Conservation (phyloP, 2,329 filamentous ascomycete genomes). For the Alternaria rosae region DNA sequence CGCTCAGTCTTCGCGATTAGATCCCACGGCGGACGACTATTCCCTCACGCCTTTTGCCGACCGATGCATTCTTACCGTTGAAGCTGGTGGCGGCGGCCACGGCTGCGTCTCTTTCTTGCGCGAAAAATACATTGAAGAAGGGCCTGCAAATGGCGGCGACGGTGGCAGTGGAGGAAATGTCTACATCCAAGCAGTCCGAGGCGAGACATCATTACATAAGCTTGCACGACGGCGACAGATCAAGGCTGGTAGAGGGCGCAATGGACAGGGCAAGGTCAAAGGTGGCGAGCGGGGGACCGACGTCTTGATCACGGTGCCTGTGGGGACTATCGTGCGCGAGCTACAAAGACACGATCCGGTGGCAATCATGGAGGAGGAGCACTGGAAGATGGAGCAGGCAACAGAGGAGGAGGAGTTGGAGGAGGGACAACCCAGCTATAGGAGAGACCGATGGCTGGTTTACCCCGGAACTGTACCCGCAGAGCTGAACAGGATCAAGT, state of each 20-base stretch:
- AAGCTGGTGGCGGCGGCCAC: slow-evolving; percentile 83
- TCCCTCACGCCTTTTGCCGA: slow-evolving; percentile 84
- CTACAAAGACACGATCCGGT: slow-evolving; percentile 79
- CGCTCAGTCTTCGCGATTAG: slow-evolving; percentile 59
- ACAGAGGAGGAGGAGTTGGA: slow-evolving; percentile 38
- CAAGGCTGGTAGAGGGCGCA: slow-evolving; percentile 76
- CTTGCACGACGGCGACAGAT: slow-evolving; percentile 78
- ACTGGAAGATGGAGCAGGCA: slow-evolving; percentile 36
- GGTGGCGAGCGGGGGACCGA: slow-evolving; percentile 86
- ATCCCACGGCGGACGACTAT: slow-evolving; percentile 86
- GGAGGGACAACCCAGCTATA: slow-evolving; percentile 47
- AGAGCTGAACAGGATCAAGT: slow-evolving; percentile 67
- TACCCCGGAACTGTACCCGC: slow-evolving; percentile 82
- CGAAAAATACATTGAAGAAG: slow-evolving; percentile 87
- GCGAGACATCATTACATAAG: slow-evolving; percentile 93
- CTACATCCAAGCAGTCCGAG: slow-evolving; percentile 91
- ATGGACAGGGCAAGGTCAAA: slow-evolving; percentile 76
- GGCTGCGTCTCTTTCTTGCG: slow-evolving; percentile 94
- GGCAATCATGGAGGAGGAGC: slow-evolving; percentile 66
- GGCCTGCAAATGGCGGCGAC: slow-evolving; percentile 93
- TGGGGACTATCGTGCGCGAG: slow-evolving; percentile 90
- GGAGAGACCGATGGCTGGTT: slow-evolving; percentile 80
- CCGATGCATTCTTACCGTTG: slow-evolving; percentile 77
- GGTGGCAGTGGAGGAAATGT: slow-evolving; percentile 90
- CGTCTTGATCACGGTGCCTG: slow-evolving; percentile 85